Percentiles rank a stretch among this genome's conserved stretches.
Conservation (phyloP, 805 yeast species). For the Myxozyma vanderwaltii region DNA sequence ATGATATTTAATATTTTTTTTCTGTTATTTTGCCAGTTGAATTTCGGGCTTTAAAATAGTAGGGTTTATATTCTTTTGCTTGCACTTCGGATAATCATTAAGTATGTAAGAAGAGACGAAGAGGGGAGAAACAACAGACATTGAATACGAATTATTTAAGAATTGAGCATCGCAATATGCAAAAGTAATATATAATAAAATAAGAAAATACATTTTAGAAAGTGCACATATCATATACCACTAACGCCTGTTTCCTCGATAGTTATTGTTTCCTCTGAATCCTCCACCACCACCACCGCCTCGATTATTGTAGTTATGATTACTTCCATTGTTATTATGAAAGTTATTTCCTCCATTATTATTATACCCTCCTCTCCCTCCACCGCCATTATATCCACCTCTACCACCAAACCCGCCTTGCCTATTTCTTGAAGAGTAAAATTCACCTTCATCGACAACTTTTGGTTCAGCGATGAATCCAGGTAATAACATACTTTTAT, state of each 20-base stretch:
- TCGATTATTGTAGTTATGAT: slow-evolving; percentile 1
- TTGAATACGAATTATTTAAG: no score
- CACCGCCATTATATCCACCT: slow-evolving; percentile 1
- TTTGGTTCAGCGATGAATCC: slow-evolving; percentile 51
- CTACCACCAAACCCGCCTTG: slow-evolving; percentile 5
- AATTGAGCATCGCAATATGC: no score
- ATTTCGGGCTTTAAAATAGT: no score
- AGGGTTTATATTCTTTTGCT: no score
- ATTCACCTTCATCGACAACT: slow-evolving; percentile 9
- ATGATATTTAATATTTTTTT: no score
- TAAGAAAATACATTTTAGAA: no score
- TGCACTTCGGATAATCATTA: no score
- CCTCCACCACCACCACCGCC: not conserved
- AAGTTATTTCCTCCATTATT: slow-evolving; percentile 4
- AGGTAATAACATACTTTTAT: slow-evolving; percentile 81
- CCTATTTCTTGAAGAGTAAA: not conserved
- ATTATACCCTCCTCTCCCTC: no score
- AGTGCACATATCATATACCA: no score
- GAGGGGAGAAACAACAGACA: no score
- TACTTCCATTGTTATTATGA: slow-evolving; percentile 2
- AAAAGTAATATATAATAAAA: not conserved
- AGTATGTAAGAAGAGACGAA: no score
- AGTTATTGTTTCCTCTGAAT: not conserved
- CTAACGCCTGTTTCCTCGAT: not conserved
- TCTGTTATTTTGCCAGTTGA: no score